phyloP scores from a whole-genome alignment of 495 filamentous ascomycete species.

The Hypoxylon crocopeplum region DNA sequence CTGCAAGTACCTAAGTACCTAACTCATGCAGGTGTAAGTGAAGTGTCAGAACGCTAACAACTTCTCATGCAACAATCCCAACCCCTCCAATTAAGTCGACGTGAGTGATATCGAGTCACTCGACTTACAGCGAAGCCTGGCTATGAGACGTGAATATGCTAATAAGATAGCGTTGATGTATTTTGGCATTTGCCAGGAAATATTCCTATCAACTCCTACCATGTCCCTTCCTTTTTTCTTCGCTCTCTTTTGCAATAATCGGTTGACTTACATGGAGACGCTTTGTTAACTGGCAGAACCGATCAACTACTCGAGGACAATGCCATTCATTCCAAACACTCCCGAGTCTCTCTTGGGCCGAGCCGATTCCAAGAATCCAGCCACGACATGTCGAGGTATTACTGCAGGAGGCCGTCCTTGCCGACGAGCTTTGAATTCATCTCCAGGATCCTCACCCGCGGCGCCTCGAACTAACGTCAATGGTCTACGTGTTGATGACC shows the following conservation, averaged over 20 bases:
- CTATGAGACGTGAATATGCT: background rate
- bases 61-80: conserved; percentile 21
- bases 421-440: conserved; percentile 66
- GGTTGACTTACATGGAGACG: conserved; percentile 7
- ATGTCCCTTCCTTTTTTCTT: background rate
- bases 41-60: background rate
- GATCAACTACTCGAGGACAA: conserved; percentile 42
- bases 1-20: background rate
- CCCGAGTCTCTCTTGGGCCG: conserved; percentile 81
- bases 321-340: conserved; percentile 82
- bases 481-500: conserved; percentile 57
- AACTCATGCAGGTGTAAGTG: too few relatives aligned
- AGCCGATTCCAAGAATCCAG: conserved; percentile 82
- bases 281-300: too few relatives aligned
- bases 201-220: background rate
- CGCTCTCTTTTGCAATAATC: conserved; percentile 4
- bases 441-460: conserved; percentile 40
- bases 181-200: conserved; percentile 1
- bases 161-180: background rate
- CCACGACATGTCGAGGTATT: conserved; percentile 86
- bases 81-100: conserved; percentile 26
- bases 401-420: conserved; percentile 80
- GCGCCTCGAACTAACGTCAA: conserved; percentile 45
- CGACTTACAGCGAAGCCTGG: background rate
- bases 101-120: background rate